A percentile compares a stretch with the other conserved stretches of the same genome.
Conservation (phyloP, 352 stramenopile genomes). For the Phytophthora syringae region DNA sequence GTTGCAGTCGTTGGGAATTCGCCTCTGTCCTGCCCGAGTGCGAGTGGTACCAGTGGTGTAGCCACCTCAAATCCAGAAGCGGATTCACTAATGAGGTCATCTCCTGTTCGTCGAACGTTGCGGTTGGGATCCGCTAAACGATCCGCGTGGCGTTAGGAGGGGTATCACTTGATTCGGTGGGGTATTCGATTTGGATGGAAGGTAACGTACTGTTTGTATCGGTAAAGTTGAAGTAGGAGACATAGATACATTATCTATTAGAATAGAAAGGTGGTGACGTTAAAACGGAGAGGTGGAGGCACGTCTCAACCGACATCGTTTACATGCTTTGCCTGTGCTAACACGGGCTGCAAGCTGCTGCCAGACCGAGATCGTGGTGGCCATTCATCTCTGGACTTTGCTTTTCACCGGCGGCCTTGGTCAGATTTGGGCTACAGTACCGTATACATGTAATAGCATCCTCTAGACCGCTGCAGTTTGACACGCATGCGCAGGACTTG, state of each 20-base stretch:
- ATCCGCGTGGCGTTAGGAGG: conserved; percentile 12
- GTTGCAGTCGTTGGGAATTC: not conserved
- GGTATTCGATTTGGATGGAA: conserved; percentile 1
- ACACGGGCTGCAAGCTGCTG: too few relatives aligned
- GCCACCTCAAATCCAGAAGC: conserved; percentile 28
- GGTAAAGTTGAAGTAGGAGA: conserved; percentile 5
- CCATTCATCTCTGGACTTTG: too few relatives aligned
- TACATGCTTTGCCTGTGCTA: too few relatives aligned
- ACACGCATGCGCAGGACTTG: not conserved
- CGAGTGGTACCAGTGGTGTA: too few relatives aligned
- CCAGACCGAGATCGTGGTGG: too few relatives aligned
- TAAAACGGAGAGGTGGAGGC: too few relatives aligned
- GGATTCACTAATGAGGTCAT: conserved; percentile 37
- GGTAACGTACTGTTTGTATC: not conserved
- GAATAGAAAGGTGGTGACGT: conserved; percentile 3
- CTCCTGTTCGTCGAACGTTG: conserved; percentile 30
- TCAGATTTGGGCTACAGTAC: too few relatives aligned
- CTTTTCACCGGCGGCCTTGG: too few relatives aligned
- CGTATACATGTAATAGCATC: too few relatives aligned
- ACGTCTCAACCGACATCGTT: too few relatives aligned
- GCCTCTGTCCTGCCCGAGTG: not conserved
- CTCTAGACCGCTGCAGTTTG: not conserved
- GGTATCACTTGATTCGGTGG: not conserved
- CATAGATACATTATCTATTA: conserved; percentile 14
- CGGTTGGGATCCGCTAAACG: conserved; percentile 24